These are phyloP conservation scores for Pythium graminicola DNA, from an alignment of 352 stramenopile genomes.

Conservation along the genomic window DNA sequence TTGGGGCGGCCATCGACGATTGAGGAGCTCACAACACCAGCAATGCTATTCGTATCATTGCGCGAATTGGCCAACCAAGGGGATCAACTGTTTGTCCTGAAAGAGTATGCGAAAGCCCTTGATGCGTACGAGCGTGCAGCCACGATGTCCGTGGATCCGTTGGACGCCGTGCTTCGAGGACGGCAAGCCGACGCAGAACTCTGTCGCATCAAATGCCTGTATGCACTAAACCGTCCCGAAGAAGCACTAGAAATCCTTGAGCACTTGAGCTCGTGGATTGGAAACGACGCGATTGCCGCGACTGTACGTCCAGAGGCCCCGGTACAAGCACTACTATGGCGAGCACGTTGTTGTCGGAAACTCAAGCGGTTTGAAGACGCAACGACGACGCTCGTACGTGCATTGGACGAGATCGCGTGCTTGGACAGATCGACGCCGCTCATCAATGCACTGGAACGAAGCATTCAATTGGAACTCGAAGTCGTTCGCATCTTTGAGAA, in stretches of 20 bases:
- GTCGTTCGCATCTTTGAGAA: conserved; percentile 40
- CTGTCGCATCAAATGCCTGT: background rate
- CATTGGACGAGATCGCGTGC: conserved; percentile 43
- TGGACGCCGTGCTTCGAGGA: background rate
- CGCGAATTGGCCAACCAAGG: background rate
- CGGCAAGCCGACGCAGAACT: background rate
- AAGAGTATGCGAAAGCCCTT: background rate
- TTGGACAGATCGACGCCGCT: background rate
- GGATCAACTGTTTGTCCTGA: background rate
- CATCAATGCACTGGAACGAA: conserved; percentile 29
- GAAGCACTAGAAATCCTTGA: background rate
- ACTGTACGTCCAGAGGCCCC: background rate
- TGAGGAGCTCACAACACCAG: background rate
- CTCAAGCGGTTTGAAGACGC: conserved; percentile 39
- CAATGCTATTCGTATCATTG: background rate
- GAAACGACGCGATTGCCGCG: background rate
- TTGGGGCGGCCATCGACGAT: background rate
- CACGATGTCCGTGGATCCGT: background rate
- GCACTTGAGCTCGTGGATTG: background rate
- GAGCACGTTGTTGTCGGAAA: conserved; percentile 46
- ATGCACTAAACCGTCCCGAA: background rate
- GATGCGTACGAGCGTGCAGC: background rate
- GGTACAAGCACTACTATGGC: conserved; percentile 44
- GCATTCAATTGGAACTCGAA: conserved; percentile 54
- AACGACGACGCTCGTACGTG: conserved; percentile 35